Evolutionary conservation across 78 protist species (phyloP).

Genomic region (Dictyostelium brefeldianum): DNA sequence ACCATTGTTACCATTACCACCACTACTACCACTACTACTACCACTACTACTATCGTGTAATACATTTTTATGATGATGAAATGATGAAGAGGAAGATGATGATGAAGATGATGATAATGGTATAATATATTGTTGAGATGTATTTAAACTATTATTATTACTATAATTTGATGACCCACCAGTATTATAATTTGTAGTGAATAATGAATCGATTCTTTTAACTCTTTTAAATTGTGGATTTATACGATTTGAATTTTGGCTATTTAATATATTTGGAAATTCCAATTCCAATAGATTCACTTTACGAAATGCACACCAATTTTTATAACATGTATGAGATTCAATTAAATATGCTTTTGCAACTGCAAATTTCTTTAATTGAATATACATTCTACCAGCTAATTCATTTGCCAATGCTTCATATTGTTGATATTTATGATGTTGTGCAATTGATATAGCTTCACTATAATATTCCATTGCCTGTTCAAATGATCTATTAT

Average conservation of each 20-base stretch:
- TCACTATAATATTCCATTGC: slow-evolving; percentile 48
- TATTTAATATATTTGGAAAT: slow-evolving; percentile 16
- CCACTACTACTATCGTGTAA: background rate
- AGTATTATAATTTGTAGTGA: background rate
- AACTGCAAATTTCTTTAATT: slow-evolving; percentile 29
- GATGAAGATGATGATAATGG: background rate
- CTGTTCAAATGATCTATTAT: background rate
- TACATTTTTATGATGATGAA: background rate
- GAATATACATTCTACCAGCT: slow-evolving; percentile 39
- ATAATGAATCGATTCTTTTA: background rate
- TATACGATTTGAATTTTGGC: background rate
- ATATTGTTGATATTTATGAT: slow-evolving; percentile 18
- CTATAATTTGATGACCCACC: background rate
- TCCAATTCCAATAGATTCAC: slow-evolving; percentile 25
- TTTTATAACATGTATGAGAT: slow-evolving; percentile 43
- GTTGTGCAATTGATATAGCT: slow-evolving; percentile 29
- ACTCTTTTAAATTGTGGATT: background rate
- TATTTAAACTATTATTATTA: background rate
- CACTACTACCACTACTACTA: background rate
- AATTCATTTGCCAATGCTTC: slow-evolving; percentile 58
- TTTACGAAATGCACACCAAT: slow-evolving; percentile 47
- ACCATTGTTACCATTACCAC: background rate
- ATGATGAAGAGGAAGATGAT: background rate
- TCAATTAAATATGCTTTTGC: slow-evolving; percentile 45
- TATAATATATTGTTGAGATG: background rate